Conservation (phyloP, 495 filamentous ascomycete species). For the Jackrogersella multiformis region DNA sequence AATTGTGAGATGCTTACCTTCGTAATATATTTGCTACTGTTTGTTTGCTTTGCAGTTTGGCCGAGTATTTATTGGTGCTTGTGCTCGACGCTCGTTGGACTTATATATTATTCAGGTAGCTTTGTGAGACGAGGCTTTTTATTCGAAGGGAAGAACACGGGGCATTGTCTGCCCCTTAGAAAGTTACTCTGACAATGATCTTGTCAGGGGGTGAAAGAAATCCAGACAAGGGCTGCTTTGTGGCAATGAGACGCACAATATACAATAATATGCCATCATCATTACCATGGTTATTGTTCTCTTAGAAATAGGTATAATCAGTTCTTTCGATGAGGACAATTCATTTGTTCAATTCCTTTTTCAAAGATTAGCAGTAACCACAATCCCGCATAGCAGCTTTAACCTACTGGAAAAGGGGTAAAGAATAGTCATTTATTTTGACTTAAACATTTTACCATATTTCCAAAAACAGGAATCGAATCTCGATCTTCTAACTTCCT, state of each 20-base stretch:
- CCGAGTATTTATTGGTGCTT: neutral
- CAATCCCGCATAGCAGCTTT: too few relatives aligned
- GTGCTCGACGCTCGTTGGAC: neutral
- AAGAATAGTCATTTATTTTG: too few relatives aligned
- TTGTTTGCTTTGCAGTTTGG: neutral
- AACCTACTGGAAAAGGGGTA: too few relatives aligned
- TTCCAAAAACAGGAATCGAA: too few relatives aligned
- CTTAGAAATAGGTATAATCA: too few relatives aligned
- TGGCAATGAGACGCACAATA: neutral
- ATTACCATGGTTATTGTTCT: neutral
- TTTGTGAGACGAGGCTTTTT: neutral
- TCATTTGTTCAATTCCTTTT: too few relatives aligned
- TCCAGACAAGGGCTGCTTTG: neutral
- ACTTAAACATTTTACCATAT: too few relatives aligned
- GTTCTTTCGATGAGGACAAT: too few relatives aligned
- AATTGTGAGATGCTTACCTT: neutral
- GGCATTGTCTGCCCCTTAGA: neutral
- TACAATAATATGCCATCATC: neutral
- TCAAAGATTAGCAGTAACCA: too few relatives aligned
- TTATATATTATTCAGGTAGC: neutral
- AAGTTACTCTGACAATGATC: neutral
- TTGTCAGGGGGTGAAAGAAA: neutral
- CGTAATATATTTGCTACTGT: neutral
- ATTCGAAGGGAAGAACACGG: neutral
- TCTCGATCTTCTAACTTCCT: too few relatives aligned